Base-by-base conservation (phyloP, 1,284 basidiomycete genomes). In the Cryptococcus jaspeensis region DNA sequence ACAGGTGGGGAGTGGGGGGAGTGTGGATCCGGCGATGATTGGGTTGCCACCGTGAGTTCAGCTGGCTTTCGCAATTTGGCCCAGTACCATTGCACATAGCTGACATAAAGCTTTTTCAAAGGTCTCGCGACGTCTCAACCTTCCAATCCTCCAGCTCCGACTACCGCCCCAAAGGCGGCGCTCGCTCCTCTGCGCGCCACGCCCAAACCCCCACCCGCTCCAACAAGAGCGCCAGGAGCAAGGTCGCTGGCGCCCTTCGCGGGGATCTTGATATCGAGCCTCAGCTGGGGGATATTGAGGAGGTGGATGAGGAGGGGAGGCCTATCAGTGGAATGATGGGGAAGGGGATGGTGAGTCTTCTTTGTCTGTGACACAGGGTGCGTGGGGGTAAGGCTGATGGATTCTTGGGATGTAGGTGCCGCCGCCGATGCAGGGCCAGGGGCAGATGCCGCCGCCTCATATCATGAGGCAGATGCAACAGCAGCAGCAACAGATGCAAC, bases 161-260 rank as follows among this genome's bases (percentile, higher is more conserved):
- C 15, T 37, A 44, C 20, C 46, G 50, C n/a, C n/a, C n/a, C n/a
- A n/a, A n/a, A n/a, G n/a, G n/a, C n/a, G n/a, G n/a, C 20, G 42
- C 38, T 37, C 45, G 52, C n/a, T 16, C 36, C 1, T 60, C 59
- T 8, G 23, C 43, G 22, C 42, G 53, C n/a, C 56, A 60, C 6
- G 55, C 63, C 25, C 58, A 58, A 25, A 42, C 55, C 7, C 3
- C 32, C 37, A 7, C 13, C 25, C 15, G 32, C 22, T 23, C 42
- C 42, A 15, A 18, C 42, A n/a, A 15, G 28, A n/a, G n/a, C 16
- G 48, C 56, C 3, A 36, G 70, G 37, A 62, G 58, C 18, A 49
- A 64, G 36, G 49, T 72, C 20, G 69, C 69, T 6, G 66, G 64
- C 28, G 70, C 64, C 4, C 37, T 71, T 22, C 47, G 70, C 13